These are phyloP conservation scores for Akanthomyces uredinophilus DNA, from an alignment of 2,329 filamentous ascomycete genomes.

Conservation along the genomic window DNA sequence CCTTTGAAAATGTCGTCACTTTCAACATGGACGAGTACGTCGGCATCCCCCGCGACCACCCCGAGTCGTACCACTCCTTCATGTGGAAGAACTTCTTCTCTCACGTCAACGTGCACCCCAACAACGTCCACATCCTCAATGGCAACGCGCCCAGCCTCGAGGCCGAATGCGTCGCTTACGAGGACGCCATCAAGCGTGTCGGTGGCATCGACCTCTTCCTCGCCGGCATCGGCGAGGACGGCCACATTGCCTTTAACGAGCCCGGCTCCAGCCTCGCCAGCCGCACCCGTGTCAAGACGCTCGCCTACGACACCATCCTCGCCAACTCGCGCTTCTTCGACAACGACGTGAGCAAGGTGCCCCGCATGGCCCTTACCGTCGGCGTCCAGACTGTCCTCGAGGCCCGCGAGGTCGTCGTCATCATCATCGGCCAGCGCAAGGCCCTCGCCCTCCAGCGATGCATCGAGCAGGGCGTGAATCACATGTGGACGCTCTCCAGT, in stretches of 20 bases:
- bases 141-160: slow-evolving; percentile 73
- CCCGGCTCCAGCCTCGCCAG: slow-evolving; percentile 74
- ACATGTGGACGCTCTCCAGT: slow-evolving; percentile 85
- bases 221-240: slow-evolving; percentile 78
- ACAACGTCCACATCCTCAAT: slow-evolving; percentile 79
- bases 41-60: slow-evolving; percentile 73
- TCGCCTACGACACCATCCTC: slow-evolving; percentile 81
- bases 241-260: slow-evolving; percentile 89
- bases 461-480: slow-evolving; percentile 76
- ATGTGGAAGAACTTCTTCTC: slow-evolving; percentile 94
- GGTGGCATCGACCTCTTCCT: slow-evolving; percentile 85
- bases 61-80: slow-evolving; percentile 84
- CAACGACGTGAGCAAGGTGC: slow-evolving; percentile 68
- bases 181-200: slow-evolving; percentile 66
- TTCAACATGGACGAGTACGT: slow-evolving; percentile 97
- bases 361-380: slow-evolving; percentile 77
- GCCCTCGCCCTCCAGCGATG: slow-evolving; percentile 73
- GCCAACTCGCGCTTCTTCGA: slow-evolving; percentile 82
- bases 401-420: slow-evolving; percentile 74
- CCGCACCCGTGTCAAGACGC: slow-evolving; percentile 77
- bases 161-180: slow-evolving; percentile 73
- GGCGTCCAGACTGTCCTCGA: slow-evolving; percentile 80
- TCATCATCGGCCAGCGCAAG: slow-evolving; percentile 78
- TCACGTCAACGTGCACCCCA: slow-evolving; percentile 72
- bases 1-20: slow-evolving; percentile 82